These are phyloP conservation scores for Irpex sp. DNA, from an alignment of 1,284 basidiomycete species.

Conservation along the genomic window DNA sequence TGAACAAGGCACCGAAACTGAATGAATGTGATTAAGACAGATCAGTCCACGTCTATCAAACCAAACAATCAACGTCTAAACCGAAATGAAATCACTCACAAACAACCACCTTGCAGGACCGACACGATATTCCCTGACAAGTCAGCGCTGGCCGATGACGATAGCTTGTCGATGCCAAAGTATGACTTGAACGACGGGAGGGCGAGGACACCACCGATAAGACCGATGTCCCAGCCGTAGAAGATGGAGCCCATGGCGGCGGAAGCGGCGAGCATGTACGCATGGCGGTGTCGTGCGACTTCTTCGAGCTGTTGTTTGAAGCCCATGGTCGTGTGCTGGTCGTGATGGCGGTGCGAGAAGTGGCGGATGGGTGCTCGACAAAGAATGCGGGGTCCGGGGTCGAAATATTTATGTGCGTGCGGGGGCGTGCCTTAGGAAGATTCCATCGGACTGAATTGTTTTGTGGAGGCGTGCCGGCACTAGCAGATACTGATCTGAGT, in stretches of 20 bases:
- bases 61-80: background rate
- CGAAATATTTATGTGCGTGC: no score
- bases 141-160: conserved; percentile 31
- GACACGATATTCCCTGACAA: conserved; percentile 55
- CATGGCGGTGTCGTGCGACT: conserved; percentile 36
- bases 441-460: no score
- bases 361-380: no score
- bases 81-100: conserved; percentile 38
- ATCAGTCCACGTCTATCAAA: background rate
- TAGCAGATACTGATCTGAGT: no score
- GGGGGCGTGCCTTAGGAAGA: no score
- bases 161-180: conserved; percentile 40
- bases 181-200: conserved; percentile 42
- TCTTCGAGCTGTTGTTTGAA: conserved; percentile 18
- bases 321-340: background rate
- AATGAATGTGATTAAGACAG: background rate
- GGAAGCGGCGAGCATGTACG: conserved; percentile 41
- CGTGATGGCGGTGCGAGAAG: no score
- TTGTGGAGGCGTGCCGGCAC: no score
- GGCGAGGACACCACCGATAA: conserved; percentile 47
- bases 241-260: conserved; percentile 47
- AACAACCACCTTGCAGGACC: conserved; percentile 53
- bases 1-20: conserved; percentile 45
- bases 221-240: conserved; percentile 35
- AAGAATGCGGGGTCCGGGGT: no score